A percentile compares a stretch with the other conserved stretches of the same genome.
Evolutionary conservation across 192 early-diverging fungal species (phyloP).

Genomic region (Linnemannia zychae): DNA sequence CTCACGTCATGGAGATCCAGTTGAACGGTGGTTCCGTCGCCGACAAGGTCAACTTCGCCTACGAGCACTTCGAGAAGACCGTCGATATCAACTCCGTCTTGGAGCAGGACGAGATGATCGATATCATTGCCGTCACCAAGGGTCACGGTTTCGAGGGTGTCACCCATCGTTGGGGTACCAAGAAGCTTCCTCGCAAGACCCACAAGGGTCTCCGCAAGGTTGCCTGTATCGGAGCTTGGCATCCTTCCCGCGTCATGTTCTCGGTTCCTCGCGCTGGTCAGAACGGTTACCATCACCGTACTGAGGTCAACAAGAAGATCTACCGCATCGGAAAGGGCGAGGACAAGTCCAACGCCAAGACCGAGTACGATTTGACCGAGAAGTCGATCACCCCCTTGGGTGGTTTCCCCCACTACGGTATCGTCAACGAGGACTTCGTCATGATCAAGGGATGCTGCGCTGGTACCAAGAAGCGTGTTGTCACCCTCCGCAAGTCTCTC

Average conservation of each 20-base stretch:
- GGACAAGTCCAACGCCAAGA: constrained; percentile 87
- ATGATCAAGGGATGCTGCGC: constrained; percentile 98
- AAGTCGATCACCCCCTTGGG: constrained; percentile 98
- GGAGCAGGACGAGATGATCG: constrained; percentile 99
- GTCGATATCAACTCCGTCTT: constrained; percentile 92
- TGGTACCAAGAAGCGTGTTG: constrained; percentile 96
- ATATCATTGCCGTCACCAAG: constrained; percentile 98
- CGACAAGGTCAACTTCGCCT: constrained; percentile 98
- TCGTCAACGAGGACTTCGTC: constrained; percentile 98
- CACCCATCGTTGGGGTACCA: constrained; percentile 99
- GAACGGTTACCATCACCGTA: constrained; percentile 99
- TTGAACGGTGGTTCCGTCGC: constrained; percentile 97
- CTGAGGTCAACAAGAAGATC: constrained; percentile 99
- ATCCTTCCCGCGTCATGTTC: constrained; percentile 97
- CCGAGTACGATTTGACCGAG: constrained; percentile 96
- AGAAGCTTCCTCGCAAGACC: constrained; percentile 99
- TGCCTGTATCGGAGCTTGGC: constrained; percentile 99
- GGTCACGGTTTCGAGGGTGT: constrained; percentile 99
- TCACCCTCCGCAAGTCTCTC: constrained; percentile 99
- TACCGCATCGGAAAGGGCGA: constrained; percentile 96
- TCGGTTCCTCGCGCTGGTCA: constrained; percentile 99
- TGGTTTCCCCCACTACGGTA: constrained; percentile 99
- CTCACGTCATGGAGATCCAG: constrained; percentile 99
- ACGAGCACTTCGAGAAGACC: constrained; percentile 97
- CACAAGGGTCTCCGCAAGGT: constrained; percentile 99